A percentile compares a stretch with the other conserved stretches of the same genome.
Evolutionary conservation across 2,329 filamentous ascomycete species (phyloP).

Genomic region (Colletotrichum simmondsii): DNA sequence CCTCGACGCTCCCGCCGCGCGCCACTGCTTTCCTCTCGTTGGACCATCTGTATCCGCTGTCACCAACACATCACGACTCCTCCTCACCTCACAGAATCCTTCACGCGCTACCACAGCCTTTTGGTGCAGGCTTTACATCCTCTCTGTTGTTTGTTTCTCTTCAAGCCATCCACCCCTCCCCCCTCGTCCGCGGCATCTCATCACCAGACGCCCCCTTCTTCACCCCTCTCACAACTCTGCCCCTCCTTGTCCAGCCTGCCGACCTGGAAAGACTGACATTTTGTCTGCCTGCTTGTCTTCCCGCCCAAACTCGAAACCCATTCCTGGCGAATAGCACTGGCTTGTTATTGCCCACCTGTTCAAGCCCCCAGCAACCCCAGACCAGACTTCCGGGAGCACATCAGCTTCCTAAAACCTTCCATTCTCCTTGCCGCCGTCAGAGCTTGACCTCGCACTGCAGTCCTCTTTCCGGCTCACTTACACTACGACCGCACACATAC

Average conservation of each 20-base stretch:
- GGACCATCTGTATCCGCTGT: conserved; percentile 25
- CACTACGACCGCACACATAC: conserved; percentile 27
- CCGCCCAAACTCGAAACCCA: conserved; percentile 23
- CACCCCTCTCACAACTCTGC: conserved; percentile 26
- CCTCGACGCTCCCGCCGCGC: conserved; percentile 31
- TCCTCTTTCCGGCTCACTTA: conserved; percentile 27
- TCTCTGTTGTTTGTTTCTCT: background rate
- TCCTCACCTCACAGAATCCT: conserved; percentile 33
- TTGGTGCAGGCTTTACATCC: conserved; percentile 14
- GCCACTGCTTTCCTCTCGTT: conserved; percentile 33
- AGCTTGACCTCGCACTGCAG: conserved; percentile 33
- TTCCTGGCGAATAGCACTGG: conserved; percentile 24
- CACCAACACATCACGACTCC: conserved; percentile 32
- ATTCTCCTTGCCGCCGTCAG: conserved; percentile 34
- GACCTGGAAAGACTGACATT: conserved; percentile 16
- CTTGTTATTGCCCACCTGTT: conserved; percentile 31
- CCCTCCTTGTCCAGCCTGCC: conserved; percentile 26
- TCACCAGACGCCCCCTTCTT: conserved; percentile 23
- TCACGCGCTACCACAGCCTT: conserved; percentile 29
- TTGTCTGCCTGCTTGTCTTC: conserved; percentile 27
- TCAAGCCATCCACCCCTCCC: conserved; percentile 1
- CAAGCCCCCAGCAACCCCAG: conserved; percentile 34
- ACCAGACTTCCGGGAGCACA: conserved; percentile 32
- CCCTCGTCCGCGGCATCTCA: conserved; percentile 10
- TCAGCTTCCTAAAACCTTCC: conserved; percentile 21